These are phyloP conservation scores for Botrytis sinoallii DNA, from an alignment of 2,329 filamentous ascomycete species.

Conservation along the genomic window DNA sequence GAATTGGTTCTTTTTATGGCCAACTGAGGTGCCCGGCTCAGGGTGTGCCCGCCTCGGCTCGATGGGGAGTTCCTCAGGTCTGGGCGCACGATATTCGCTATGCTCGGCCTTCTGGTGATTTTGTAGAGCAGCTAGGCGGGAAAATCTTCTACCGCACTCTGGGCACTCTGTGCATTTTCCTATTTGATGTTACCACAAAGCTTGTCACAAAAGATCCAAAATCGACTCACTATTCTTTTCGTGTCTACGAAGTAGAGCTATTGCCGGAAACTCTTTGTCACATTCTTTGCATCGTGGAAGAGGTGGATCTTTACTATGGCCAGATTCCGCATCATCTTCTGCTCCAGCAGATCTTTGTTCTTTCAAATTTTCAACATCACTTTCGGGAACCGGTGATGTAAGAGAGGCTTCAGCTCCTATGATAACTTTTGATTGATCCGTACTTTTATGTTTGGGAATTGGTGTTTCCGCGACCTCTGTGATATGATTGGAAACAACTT, in stretches of 20 bases:
- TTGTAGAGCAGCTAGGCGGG: background rate
- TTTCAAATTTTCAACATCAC: background rate
- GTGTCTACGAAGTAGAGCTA: background rate
- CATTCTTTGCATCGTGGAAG: background rate
- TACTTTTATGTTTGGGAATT: background rate
- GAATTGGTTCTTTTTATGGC: background rate
- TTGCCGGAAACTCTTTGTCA: background rate
- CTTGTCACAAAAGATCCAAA: too few species aligned
- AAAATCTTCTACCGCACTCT: constrained; percentile 1
- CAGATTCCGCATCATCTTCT: background rate
- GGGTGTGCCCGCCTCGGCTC: background rate
- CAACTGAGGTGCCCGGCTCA: background rate
- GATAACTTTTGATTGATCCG: background rate
- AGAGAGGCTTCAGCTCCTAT: too few species aligned
- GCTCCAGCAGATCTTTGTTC: background rate
- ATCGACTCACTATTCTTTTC: background rate
- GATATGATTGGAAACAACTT: background rate
- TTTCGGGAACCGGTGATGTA: background rate
- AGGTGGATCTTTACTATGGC: background rate
- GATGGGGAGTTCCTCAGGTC: background rate
- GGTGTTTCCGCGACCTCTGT: background rate
- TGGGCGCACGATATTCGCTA: background rate
- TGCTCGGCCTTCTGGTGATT: background rate
- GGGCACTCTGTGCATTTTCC: background rate
- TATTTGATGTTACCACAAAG: background rate